Percentiles rank a stretch among this genome's conserved stretches.
phyloP scores from a whole-genome alignment of 305 asterid species.

The Fraxinus albicans region DNA sequence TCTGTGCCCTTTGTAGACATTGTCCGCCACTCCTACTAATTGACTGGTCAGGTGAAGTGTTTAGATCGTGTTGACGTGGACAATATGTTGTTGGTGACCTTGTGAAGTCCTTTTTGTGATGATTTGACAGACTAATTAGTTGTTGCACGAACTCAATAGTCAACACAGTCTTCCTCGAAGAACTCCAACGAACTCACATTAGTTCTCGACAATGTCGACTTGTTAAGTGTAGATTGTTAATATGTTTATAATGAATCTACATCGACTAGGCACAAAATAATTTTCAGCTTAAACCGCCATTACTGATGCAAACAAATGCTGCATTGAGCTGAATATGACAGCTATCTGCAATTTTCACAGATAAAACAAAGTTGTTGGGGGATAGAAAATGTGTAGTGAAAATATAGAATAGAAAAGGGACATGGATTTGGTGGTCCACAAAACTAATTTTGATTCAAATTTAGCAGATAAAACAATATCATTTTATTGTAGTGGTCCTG shows the following conservation, averaged over 20 bases:
- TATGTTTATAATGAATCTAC: neutral
- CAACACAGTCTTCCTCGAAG: neutral
- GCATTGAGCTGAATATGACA: neutral
- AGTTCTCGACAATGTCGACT: no score
- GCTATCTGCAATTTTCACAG: neutral
- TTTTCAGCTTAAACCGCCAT: neutral
- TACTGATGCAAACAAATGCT: neutral
- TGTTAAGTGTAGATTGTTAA: neutral
- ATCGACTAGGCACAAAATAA: neutral
- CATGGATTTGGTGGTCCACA: neutral
- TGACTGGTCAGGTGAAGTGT: neutral
- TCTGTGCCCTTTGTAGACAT: neutral
- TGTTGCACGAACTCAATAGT: neutral
- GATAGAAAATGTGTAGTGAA: neutral
- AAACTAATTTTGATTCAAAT: neutral
- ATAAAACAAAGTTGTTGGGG: neutral
- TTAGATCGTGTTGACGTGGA: neutral
- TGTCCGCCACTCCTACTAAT: neutral
- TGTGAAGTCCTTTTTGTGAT: neutral
- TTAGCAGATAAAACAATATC: neutral
- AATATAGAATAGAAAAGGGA: neutral
- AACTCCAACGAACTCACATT: neutral
- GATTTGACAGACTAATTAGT: neutral
- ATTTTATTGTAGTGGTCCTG: neutral
- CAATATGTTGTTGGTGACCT: neutral